These are phyloP conservation scores for Coemansia sp. DNA, from an alignment of 192 early-diverging fungal genomes.

Conservation along the genomic window DNA sequence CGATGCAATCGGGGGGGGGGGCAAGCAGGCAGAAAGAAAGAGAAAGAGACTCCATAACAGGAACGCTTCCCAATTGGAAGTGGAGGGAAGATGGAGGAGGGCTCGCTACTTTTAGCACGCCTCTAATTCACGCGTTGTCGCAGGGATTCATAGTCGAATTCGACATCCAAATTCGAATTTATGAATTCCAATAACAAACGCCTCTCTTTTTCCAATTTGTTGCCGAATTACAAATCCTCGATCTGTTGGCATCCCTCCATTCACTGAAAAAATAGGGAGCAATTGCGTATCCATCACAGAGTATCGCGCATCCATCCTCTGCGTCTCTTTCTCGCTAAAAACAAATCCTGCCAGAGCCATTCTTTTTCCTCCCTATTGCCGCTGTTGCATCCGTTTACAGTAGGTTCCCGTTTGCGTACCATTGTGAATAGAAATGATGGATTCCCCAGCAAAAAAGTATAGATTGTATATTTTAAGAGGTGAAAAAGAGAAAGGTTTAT, in stretches of 20 bases:
- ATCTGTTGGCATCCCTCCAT: neutral
- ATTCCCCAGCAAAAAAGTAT: slow-evolving; percentile 27
- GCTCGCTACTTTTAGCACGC: too few relatives aligned
- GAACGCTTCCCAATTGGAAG: too few relatives aligned
- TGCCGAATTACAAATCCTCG: too few relatives aligned
- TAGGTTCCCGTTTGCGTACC: slow-evolving; percentile 11
- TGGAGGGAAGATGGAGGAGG: too few relatives aligned
- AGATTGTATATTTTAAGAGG: slow-evolving; percentile 10
- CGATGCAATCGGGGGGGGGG: too few relatives aligned
- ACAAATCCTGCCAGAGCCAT: neutral
- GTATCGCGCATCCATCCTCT: slow-evolving; percentile 17
- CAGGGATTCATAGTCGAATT: too few relatives aligned
- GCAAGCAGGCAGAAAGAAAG: too few relatives aligned
- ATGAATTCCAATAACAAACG: too few relatives aligned
- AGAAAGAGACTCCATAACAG: too few relatives aligned
- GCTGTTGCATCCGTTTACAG: slow-evolving; percentile 5
- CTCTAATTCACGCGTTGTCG: too few relatives aligned
- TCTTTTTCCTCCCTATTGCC: neutral
- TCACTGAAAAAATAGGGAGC: neutral
- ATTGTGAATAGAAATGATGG: slow-evolving; percentile 15
- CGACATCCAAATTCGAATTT: too few relatives aligned
- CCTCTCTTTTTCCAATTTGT: too few relatives aligned
- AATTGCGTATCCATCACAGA: slow-evolving; percentile 1
- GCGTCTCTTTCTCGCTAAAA: neutral
- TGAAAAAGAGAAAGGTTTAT: slow-evolving; percentile 7